Percentiles rank a stretch among this genome's conserved stretches.
Conservation (phyloP, 1,284 basidiomycete species). For the Bjerkandera adusta region DNA sequence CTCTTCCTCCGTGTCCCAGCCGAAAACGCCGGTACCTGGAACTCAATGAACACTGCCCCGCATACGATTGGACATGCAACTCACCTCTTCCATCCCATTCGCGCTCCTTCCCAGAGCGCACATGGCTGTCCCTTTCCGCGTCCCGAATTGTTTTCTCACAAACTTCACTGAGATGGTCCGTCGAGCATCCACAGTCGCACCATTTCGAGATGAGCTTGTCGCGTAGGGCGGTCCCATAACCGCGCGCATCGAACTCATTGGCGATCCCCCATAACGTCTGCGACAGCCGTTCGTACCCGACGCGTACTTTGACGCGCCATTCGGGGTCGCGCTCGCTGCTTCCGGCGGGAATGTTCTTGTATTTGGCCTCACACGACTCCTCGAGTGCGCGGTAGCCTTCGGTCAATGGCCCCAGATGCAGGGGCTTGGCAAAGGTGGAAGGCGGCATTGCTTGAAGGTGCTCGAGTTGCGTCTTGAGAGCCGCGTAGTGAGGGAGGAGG, state of each 20-base stretch:
- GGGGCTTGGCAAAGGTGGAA: conserved; percentile 57
- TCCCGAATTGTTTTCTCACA: conserved; percentile 67
- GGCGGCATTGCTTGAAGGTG: conserved; percentile 52
- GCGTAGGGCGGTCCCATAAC: conserved; percentile 63
- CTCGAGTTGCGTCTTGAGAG: conserved; percentile 58
- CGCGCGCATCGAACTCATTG: conserved; percentile 64
- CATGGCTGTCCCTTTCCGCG: conserved; percentile 56
- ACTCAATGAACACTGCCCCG: neutral
- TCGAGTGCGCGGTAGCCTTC: conserved; percentile 58
- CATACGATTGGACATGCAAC: conserved; percentile 8
- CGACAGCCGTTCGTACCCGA: conserved; percentile 59
- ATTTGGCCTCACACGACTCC: conserved; percentile 55
- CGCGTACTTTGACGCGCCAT: conserved; percentile 54
- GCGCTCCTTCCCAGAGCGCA: conserved; percentile 56
- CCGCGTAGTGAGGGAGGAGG: conserved; percentile 55
- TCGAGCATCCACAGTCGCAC: conserved; percentile 76
- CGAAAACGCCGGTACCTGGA: conserved; percentile 54
- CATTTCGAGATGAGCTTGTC: conserved; percentile 70
- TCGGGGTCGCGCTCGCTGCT: conserved; percentile 43
- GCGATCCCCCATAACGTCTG: conserved; percentile 66
- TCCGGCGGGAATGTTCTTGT: conserved; percentile 34
- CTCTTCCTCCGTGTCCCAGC: conserved; percentile 68
- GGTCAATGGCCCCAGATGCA: conserved; percentile 53
- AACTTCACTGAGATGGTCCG: conserved; percentile 69
- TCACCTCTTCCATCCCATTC: conserved; percentile 69